Base-by-base conservation (phyloP, 2,329 filamentous ascomycete genomes). In the Geoglossum cookeanum region DNA sequence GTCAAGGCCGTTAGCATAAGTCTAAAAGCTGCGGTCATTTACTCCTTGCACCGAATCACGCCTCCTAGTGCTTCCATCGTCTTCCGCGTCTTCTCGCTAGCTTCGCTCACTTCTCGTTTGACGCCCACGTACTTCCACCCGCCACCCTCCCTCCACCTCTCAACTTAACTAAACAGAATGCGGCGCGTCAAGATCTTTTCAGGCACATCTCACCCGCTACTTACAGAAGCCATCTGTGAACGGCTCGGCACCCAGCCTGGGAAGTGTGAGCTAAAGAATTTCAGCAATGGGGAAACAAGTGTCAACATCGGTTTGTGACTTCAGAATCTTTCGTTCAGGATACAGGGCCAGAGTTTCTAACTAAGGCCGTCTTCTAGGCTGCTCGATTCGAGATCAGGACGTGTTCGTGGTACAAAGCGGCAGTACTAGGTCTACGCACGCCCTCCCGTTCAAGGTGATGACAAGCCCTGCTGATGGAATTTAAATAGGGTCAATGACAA, bases 401-500 rank as follows among this genome's bases (percentile, higher is more conserved):
- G 91, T 98, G 65, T 98, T 97, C 71, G 91, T 98, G 68, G 85
- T 98, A 60, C 92, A 98, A 75, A 97, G 91, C 61, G 92, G 92
- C 62, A 96, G 92, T 72, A 78, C 82, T 68, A 88, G 85, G 74
- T 75, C 68, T 55, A 64, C 22, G 17, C 55, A 35, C 39, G 37
- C 51, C n/a, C n/a, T 39, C 45, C 42, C 29, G 37, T 22, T 11
- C 15, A 45, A 49, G 54, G 47, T 56, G 48, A 32, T 22, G 30
- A 17, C 2, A 6, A 11, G 15, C 30, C 32, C 49, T 35, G 49
- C 30, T 37, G 49, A 53, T 9, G 53, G 37, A 49, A 55, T 30
- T 27, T 58, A 58, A 44, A 59, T 67, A 75, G 72, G 73, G 95
- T 96, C 77, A 98, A 98, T 70, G 92, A 98, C 73, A 94, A 88